These are phyloP conservation scores for Paecilomyces dactylethromorphus DNA, from an alignment of 2,329 filamentous ascomycete genomes.

Conservation along the genomic window DNA sequence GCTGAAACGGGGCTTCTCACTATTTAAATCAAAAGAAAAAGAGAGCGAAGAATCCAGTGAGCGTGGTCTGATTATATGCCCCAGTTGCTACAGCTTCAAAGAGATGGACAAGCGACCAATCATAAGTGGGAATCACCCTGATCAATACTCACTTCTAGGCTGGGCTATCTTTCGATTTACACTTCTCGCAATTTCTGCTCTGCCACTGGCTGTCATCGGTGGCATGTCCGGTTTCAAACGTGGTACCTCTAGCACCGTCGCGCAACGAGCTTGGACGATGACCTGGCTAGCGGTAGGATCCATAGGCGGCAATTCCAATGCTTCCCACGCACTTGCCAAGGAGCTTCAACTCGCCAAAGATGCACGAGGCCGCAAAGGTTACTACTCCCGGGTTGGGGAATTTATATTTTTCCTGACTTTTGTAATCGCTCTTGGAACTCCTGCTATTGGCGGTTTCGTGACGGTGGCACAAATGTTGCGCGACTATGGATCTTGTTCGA, in stretches of 20 bases:
- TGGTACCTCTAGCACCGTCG: constrained; percentile 13
- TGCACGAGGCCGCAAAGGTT: not conserved
- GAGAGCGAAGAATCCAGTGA: not conserved
- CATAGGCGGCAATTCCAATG: not conserved
- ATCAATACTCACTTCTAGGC: constrained; percentile 3
- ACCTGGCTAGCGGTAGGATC: constrained; percentile 15
- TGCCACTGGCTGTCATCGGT: constrained; percentile 17
- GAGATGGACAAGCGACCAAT: not conserved
- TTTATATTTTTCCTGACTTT: not conserved
- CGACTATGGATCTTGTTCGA: not conserved
- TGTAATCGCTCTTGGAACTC: not conserved
- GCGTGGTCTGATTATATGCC: not conserved
- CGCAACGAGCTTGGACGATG: constrained; percentile 17
- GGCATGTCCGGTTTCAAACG: constrained; percentile 15
- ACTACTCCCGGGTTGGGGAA: not conserved
- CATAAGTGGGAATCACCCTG: not conserved
- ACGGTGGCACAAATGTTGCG: not conserved
- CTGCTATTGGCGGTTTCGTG: not conserved
- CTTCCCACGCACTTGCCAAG: not conserved
- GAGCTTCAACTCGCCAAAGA: not conserved
- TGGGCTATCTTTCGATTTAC: constrained; percentile 3
- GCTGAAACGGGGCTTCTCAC: not conserved
- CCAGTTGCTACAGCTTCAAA: not conserved
- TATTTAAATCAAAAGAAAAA: not conserved
- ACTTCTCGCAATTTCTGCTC: constrained; percentile 8